These are phyloP conservation scores for Trichophyton schoenleinii DNA, from an alignment of 2,329 filamentous ascomycete species.

Conservation along the genomic window DNA sequence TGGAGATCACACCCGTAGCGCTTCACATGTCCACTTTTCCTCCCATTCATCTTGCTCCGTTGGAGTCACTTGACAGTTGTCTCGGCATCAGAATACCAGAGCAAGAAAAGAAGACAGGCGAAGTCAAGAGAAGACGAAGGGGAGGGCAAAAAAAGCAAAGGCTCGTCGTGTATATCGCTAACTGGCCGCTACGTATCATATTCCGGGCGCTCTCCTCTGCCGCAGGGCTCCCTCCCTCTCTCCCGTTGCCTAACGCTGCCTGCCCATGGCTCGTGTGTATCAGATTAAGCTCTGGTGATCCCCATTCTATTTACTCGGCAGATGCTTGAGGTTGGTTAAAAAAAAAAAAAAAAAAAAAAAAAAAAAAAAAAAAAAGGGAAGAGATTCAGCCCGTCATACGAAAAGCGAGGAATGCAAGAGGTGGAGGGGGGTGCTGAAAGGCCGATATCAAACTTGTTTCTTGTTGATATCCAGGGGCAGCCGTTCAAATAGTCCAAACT, in stretches of 20 bases:
- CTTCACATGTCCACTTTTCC: not conserved
- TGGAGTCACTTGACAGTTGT: not conserved
- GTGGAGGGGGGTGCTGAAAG: not conserved
- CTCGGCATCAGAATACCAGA: not conserved
- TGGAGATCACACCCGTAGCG: slow-evolving; percentile 1
- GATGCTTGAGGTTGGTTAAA: not conserved
- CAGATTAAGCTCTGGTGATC: slow-evolving; percentile 2
- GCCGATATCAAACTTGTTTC: not conserved
- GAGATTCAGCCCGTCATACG: no score
- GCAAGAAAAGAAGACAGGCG: not conserved
- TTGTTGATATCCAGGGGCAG: not conserved
- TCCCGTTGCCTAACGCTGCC: not conserved
- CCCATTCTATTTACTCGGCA: not conserved
- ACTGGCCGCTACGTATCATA: not conserved
- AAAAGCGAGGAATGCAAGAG: not conserved
- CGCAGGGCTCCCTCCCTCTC: not conserved
- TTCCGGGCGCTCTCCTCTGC: not conserved
- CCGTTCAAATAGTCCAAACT: no score
- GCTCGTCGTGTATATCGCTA: not conserved
- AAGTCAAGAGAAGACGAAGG: not conserved
- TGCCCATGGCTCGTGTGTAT: not conserved
- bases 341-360: not conserved
- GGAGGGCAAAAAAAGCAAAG: not conserved
- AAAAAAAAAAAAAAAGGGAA: not conserved
- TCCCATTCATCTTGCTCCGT: not conserved